phyloP scores from a whole-genome alignment of 2,329 filamentous ascomycete genomes.

The Colletotrichum simmondsii region DNA sequence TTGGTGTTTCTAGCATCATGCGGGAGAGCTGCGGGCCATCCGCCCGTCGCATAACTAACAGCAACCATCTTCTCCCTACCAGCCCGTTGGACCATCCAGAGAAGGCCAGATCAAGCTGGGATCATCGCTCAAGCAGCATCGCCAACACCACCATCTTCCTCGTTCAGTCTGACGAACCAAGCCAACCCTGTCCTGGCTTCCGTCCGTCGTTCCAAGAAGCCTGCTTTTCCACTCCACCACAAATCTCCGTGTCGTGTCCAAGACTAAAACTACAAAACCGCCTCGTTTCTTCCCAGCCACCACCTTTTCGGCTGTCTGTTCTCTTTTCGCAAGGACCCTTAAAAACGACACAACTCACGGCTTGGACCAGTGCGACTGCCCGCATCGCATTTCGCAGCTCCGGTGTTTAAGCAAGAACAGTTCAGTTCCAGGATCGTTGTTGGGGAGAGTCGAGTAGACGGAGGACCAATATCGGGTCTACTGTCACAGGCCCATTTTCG shows the following conservation, averaged over 20 bases:
- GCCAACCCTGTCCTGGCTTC: conserved; percentile 23
- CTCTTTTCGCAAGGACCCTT: conserved; percentile 17
- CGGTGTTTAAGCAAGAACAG: background rate
- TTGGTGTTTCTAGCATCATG: conserved; percentile 10
- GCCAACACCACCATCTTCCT: conserved; percentile 28
- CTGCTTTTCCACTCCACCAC: conserved; percentile 27
- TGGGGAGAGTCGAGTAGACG: conserved; percentile 6
- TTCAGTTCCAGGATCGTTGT: background rate
- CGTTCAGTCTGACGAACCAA: background rate
- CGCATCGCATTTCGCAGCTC: background rate
- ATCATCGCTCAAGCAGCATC: conserved; percentile 31
- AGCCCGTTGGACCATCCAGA: background rate
- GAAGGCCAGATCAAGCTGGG: conserved; percentile 14
- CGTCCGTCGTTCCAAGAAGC: conserved; percentile 14
- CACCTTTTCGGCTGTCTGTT: background rate
- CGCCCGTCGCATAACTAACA: conserved; percentile 20
- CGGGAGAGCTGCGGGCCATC: conserved; percentile 22
- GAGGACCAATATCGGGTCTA: conserved; percentile 10
- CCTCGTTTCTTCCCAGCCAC: conserved; percentile 20
- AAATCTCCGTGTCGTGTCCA: conserved; percentile 11
- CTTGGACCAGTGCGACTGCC: background rate
- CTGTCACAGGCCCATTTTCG: conserved; percentile 26
- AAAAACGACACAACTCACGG: conserved; percentile 7
- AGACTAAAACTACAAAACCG: conserved; percentile 30
- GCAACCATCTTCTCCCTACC: conserved; percentile 24